Conservation (phyloP, 75 land plant species). For the Picea glauca region DNA sequence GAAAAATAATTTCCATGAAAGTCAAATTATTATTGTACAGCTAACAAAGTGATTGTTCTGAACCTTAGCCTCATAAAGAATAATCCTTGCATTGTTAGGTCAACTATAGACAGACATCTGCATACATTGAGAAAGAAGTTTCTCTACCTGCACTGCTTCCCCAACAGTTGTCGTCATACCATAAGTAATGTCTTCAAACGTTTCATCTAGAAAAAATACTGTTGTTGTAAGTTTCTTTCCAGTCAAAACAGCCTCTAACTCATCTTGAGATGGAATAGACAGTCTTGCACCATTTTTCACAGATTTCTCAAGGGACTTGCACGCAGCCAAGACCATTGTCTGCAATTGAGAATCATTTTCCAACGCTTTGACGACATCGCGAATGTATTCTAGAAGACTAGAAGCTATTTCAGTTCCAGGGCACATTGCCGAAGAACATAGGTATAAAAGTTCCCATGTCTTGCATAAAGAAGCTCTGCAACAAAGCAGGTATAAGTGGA, state of each 20-base stretch:
- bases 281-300: conserved; percentile 29
- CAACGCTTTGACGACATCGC: conserved; percentile 25
- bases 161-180: conserved; percentile 42
- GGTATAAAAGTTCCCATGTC: conserved; percentile 38
- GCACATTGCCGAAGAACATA: conserved; percentile 41
- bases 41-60: no score
- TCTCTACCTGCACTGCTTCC: conserved; percentile 36
- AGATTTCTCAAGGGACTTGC: conserved; percentile 29
- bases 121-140: neutral
- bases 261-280: conserved; percentile 29
- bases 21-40: no score
- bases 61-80: no score
- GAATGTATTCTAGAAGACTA: conserved; percentile 33
- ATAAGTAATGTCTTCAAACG: conserved; percentile 40
- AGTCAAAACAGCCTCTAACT: conserved; percentile 33
- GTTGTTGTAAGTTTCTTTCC: conserved; percentile 29
- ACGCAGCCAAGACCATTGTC: conserved; percentile 26
- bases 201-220: conserved; percentile 42
- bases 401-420: conserved; percentile 39
- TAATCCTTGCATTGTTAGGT: neutral
- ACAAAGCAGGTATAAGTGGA: neutral
- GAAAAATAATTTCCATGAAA: no score
- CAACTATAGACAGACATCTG: neutral
- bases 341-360: conserved; percentile 25
- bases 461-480: conserved; percentile 26